Conservation (phyloP, 2,329 filamentous ascomycete species). For the Aspergillus brunneoviolaceus region DNA sequence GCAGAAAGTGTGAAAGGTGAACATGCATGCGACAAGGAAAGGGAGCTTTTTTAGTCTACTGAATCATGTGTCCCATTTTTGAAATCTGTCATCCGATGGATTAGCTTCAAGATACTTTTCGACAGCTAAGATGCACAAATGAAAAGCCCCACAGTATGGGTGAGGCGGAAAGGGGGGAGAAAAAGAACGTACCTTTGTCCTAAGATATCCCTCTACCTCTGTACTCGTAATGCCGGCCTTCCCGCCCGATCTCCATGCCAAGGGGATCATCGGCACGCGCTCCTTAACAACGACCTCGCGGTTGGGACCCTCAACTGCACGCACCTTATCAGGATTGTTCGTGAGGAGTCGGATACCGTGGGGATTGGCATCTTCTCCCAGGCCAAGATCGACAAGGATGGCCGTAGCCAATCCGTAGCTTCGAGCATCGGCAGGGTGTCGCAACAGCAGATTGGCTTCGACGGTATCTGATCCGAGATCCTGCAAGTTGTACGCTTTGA, state of each 20-base stretch:
- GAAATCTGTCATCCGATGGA: slow-evolving; percentile 62
- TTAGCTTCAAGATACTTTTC: slow-evolving; percentile 8
- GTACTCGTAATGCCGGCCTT: slow-evolving; percentile 78
- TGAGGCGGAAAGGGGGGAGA: not conserved
- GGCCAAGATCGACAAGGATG: slow-evolving; percentile 83
- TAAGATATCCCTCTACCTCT: slow-evolving; percentile 91
- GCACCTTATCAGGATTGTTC: slow-evolving; percentile 96
- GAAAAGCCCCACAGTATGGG: not conserved
- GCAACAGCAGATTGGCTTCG: slow-evolving; percentile 84
- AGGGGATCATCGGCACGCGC: slow-evolving; percentile 89
- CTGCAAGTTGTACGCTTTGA: slow-evolving; percentile 97
- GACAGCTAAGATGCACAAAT: not conserved
- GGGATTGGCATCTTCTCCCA: slow-evolving; percentile 62
- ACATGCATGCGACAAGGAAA: slow-evolving; percentile 2
- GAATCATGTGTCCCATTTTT: slow-evolving; percentile 79
- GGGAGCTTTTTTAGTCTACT: slow-evolving; percentile 28
- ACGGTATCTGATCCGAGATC: slow-evolving; percentile 97
- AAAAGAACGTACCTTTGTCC: slow-evolving; percentile 72
- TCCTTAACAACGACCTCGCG: slow-evolving; percentile 85
- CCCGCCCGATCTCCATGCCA: slow-evolving; percentile 81
- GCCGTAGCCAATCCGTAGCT: slow-evolving; percentile 96
- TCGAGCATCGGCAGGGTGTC: slow-evolving; percentile 90
- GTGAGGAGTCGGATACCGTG: slow-evolving; percentile 73
- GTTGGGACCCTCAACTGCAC: slow-evolving; percentile 88
- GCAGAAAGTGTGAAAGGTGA: slow-evolving; percentile 1